phyloP scores from a whole-genome alignment of 2,329 filamentous ascomycete genomes.

The Fusarium anthophilum region DNA sequence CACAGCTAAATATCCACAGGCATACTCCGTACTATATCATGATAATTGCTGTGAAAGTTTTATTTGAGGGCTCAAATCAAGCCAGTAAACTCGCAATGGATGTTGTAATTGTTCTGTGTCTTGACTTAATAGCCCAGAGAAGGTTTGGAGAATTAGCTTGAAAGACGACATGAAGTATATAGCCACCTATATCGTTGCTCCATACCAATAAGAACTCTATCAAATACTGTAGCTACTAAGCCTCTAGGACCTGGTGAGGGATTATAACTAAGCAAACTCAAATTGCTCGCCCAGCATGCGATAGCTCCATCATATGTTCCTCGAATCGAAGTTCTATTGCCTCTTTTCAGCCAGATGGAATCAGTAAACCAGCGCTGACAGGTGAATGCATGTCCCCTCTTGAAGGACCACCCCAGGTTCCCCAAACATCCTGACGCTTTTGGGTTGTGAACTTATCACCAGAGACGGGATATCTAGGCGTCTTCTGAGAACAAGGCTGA shows the following conservation, averaged over 20 bases:
- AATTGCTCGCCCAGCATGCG: background rate
- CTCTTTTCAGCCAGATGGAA: background rate
- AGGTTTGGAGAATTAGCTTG: background rate
- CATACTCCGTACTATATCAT: background rate
- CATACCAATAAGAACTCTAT: background rate
- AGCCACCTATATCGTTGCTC: background rate
- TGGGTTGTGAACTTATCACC: background rate
- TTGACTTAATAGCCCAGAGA: background rate
- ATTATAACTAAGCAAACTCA: background rate
- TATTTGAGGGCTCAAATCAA: background rate
- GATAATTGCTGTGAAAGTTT: background rate
- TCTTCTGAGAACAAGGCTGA: background rate
- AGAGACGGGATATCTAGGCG: background rate
- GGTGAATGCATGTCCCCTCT: background rate
- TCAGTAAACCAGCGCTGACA: background rate
- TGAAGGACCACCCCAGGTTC: background rate
- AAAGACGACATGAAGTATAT: background rate
- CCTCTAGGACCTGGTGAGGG: background rate
- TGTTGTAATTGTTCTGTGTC: background rate
- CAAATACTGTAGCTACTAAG: background rate
- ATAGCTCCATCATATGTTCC: background rate
- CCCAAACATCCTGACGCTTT: background rate
- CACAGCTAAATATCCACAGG: slow-evolving; percentile 4
- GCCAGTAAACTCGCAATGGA: background rate
- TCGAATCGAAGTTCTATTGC: background rate